These are phyloP conservation scores for Chlorella sp. DNA, from an alignment of 139 green algal genomes.

Conservation along the genomic window DNA sequence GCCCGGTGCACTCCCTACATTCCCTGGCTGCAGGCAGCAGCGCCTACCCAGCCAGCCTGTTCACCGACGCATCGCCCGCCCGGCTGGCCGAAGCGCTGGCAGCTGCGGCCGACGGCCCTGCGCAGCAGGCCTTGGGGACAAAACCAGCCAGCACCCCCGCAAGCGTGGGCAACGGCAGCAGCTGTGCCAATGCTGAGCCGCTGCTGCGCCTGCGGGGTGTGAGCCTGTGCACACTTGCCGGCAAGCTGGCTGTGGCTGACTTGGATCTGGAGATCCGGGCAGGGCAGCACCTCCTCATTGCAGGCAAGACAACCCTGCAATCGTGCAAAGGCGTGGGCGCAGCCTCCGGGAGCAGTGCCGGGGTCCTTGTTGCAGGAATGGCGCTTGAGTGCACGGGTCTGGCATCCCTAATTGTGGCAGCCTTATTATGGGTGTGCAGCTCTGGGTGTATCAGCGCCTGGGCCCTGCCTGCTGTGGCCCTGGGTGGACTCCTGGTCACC, in stretches of 20 bases:
- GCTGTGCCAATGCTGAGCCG: background rate
- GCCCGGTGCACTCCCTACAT: background rate
- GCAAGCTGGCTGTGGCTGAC: conserved; percentile 3
- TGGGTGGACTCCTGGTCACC: no score
- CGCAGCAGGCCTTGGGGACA: background rate
- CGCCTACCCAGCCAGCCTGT: conserved; percentile 61
- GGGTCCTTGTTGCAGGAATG: no score
- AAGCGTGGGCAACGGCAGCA: background rate
- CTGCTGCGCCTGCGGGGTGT: conserved; percentile 27
- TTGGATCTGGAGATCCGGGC: conserved; percentile 30
- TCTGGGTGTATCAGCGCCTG: no score
- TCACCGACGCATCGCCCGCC: conserved; percentile 52
- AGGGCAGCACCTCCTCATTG: conserved; percentile 41
- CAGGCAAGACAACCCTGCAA: background rate
- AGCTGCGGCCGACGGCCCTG: background rate
- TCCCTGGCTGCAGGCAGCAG: conserved; percentile 31
- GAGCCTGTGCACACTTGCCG: conserved; percentile 15
- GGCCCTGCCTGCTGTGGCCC: no score
- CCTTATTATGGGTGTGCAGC: no score
- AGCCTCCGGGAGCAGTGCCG: no score
- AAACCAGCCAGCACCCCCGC: background rate
- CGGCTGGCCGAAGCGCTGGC: conserved; percentile 32
- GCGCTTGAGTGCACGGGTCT: background rate
- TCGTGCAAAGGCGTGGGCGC: no score
- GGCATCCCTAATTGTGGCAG: no score